Evolutionary conservation across 1,284 basidiomycete genomes (phyloP).

Genomic region (Gomphus bonarii): DNA sequence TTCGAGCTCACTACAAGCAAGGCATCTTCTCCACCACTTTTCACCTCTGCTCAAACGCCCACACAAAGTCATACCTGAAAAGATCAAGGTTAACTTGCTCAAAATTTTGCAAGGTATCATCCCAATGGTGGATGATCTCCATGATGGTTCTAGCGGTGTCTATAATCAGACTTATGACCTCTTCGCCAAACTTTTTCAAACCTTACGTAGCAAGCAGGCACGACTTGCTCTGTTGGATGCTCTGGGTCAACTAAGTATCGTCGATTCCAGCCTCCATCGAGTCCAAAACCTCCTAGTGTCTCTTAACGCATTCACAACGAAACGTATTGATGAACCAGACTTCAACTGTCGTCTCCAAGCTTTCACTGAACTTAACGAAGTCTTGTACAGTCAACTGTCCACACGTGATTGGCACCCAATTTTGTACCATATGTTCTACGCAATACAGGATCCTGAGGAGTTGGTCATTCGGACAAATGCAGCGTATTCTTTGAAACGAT

Average conservation of each 20-base stretch:
- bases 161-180: constrained; percentile 55
- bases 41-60: constrained; percentile 76
- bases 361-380: constrained; percentile 69
- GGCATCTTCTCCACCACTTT: constrained; percentile 66
- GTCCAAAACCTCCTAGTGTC: constrained; percentile 51
- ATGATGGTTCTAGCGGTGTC: constrained; percentile 36
- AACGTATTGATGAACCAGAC: constrained; percentile 85
- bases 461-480: constrained; percentile 83
- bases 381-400: constrained; percentile 38
- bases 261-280: constrained; percentile 37
- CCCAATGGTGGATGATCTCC: constrained; percentile 60
- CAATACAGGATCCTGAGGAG: constrained; percentile 86
- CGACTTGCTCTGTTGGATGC: constrained; percentile 58
- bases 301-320: constrained; percentile 81
- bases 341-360: constrained; percentile 82
- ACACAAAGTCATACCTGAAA: constrained; percentile 72
- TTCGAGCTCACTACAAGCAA: constrained; percentile 61
- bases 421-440: constrained; percentile 77
- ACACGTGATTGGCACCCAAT: constrained; percentile 73
- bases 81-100: constrained; percentile 79
- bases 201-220: constrained; percentile 58
- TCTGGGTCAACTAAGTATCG: constrained; percentile 48
- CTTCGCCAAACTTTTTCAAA: constrained; percentile 69
- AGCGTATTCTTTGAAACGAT: constrained; percentile 66
- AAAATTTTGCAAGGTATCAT: constrained; percentile 69